A percentile compares a stretch with the other conserved stretches of the same genome.
phyloP scores from a whole-genome alignment of 1,284 basidiomycete genomes.

The Cutaneotrichosporon cutaneum region DNA sequence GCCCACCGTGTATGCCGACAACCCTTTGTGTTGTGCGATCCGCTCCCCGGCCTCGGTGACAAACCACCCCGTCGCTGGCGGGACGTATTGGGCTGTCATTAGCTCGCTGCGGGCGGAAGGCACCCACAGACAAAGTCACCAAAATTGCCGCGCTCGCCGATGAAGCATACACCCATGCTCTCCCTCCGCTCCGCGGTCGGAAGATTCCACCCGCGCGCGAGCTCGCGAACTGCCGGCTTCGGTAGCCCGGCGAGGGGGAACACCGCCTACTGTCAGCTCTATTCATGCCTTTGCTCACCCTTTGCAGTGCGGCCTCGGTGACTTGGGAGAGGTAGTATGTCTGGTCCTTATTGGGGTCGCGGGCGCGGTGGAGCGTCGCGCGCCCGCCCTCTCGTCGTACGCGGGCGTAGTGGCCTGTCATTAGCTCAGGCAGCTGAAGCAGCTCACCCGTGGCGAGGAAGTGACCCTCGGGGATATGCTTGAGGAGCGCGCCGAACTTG shows the following conservation, averaged over 20 bases:
- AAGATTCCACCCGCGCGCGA: slow-evolving; percentile 68
- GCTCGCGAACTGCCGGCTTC: slow-evolving; percentile 70
- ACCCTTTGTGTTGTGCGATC: slow-evolving; percentile 68
- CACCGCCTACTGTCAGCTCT: slow-evolving; percentile 57
- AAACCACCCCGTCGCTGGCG: slow-evolving; percentile 63
- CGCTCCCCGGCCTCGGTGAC: slow-evolving; percentile 62
- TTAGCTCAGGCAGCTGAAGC: background rate
- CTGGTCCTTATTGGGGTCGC: slow-evolving; percentile 81
- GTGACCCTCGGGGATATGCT: slow-evolving; percentile 57
- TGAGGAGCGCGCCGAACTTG: slow-evolving; percentile 85
- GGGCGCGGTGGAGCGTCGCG: slow-evolving; percentile 64
- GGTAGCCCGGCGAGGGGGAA: slow-evolving; percentile 72
- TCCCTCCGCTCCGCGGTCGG: slow-evolving; percentile 78
- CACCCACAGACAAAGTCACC: slow-evolving; percentile 68
- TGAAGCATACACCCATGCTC: slow-evolving; percentile 97
- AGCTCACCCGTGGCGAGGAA: slow-evolving; percentile 77
- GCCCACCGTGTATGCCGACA: slow-evolving; percentile 89
- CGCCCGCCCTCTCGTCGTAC: slow-evolving; percentile 58
- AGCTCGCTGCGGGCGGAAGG: background rate
- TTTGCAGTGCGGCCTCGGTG: slow-evolving; percentile 61
- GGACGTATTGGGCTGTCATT: slow-evolving; percentile 71
- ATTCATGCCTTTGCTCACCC: slow-evolving; percentile 33
- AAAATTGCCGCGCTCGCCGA: slow-evolving; percentile 77
- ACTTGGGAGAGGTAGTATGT: slow-evolving; percentile 88
- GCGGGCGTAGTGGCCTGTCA: slow-evolving; percentile 82